Evolutionary conservation across 2,329 filamentous ascomycete species (phyloP).

Genomic region (Monosporascus cannonballus): DNA sequence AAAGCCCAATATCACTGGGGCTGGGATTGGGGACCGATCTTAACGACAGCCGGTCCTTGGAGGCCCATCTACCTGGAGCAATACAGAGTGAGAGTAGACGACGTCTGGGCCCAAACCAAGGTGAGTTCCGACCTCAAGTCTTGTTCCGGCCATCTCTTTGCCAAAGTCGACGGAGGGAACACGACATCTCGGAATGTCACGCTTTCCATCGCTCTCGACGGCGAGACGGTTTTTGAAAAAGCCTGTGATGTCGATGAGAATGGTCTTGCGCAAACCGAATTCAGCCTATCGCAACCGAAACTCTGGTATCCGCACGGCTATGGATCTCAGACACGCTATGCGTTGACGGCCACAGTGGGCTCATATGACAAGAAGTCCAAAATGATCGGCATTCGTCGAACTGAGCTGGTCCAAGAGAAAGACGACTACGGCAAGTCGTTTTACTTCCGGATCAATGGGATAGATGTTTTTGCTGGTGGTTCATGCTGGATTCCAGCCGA

Average conservation of each 20-base stretch:
- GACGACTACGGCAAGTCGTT: slow-evolving; percentile 35
- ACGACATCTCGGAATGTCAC: slow-evolving; percentile 17
- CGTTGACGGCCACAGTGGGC: slow-evolving; percentile 21
- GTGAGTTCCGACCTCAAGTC: slow-evolving; percentile 30
- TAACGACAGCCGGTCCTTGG: slow-evolving; percentile 62
- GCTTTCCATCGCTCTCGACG: slow-evolving; percentile 19
- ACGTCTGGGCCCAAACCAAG: slow-evolving; percentile 43
- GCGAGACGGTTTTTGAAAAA: slow-evolving; percentile 12
- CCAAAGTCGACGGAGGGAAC: slow-evolving; percentile 29
- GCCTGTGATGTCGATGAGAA: slow-evolving; percentile 8
- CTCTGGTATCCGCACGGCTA: slow-evolving; percentile 33
- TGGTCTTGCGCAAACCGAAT: slow-evolving; percentile 17
- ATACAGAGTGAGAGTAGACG: slow-evolving; percentile 51
- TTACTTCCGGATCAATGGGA: slow-evolving; percentile 30
- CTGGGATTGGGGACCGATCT: slow-evolving; percentile 64
- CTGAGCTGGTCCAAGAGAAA: slow-evolving; percentile 36
- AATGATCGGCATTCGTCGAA: slow-evolving; percentile 50
- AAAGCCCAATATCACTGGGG: slow-evolving; percentile 68
- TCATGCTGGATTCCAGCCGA: slow-evolving; percentile 33
- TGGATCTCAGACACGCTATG: slow-evolving; percentile 45
- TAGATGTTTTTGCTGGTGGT: slow-evolving; percentile 29
- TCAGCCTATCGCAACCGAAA: slow-evolving; percentile 38
- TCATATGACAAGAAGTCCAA: slow-evolving; percentile 29
- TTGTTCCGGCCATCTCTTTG: slow-evolving; percentile 31
- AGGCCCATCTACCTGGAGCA: slow-evolving; percentile 59